Evolutionary conservation across 768 basidiomycete genomes (phyloP), one percentile per base, ranked within the genome.

Genomic region (Neoboletus subvelutipes): DNA sequence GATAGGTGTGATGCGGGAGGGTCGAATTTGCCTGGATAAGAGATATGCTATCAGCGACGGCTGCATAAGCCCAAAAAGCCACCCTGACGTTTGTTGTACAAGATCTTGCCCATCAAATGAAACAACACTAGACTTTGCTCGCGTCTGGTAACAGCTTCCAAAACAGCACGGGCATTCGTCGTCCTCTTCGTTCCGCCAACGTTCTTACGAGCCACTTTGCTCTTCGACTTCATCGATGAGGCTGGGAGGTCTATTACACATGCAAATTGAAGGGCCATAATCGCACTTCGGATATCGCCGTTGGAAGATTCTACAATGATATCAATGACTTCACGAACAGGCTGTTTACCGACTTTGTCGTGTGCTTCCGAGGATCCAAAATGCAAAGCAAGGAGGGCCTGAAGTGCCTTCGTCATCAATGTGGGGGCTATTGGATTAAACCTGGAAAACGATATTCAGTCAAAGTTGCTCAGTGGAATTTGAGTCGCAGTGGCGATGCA

Each of bases 371-470:
- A 55, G 22, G 75, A 63, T 18, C 78, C 61, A 61, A 82, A 82
- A 70, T 88, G 80, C 28, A 61, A 67, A 31, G 75, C 65, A 36
- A 87, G 66, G 59, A 94, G 68, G 17, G 76, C 64, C 64, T 87
- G 84, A 1, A 99, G 77, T 0, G 92, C 93, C 65, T 86, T 89
- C 41, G 79, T 82, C 73, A 97, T 80, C 45, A 94, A 79, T 0
- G 96, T 98, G 0, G 85, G 80, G 0, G 97, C 94, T 47, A 99
- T 87, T 0, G 96, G 88, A 60, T 97, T 93, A 74, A 98, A 98
- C 43, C 94, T 96, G 64, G 24, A 56, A 8, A 26, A 57, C 9
- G 34, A 53, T 28, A 50, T 42, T 15, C 31, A 45, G 41, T 28
- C 60, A 52, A 47, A 29, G 48, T 36, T 7, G 54, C n/a, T 28